A percentile compares a stretch with the other conserved stretches of the same genome.
Conservation (phyloP, 164 flowering plant genomes). For the Vitis vinifera region DNA sequence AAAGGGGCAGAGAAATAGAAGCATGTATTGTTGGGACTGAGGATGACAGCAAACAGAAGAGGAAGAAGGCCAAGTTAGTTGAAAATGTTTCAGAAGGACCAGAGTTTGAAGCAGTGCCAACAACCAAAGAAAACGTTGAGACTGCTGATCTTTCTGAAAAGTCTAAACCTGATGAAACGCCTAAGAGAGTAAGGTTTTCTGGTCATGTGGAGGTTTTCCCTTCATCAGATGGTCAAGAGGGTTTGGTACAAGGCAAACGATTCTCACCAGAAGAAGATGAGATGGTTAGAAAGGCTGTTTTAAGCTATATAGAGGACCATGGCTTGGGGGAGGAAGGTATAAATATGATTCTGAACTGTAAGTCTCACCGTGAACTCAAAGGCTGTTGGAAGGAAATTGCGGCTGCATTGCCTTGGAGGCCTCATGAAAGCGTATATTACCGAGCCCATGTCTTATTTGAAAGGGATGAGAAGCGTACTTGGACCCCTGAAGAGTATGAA, state of each 20-base stretch:
- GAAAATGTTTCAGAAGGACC: conserved; percentile 7
- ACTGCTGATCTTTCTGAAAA: conserved; percentile 4
- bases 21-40: background rate
- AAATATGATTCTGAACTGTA: conserved; percentile 42
- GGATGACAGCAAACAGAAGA: conserved; percentile 2
- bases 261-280: conserved; percentile 53
- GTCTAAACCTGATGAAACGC: conserved; percentile 5
- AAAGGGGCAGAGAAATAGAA: background rate
- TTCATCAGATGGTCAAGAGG: conserved; percentile 13
- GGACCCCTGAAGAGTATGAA: conserved; percentile 56
- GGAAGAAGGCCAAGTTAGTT: conserved; percentile 9
- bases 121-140: background rate
- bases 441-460: conserved; percentile 61
- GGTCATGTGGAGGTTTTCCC: conserved; percentile 42
- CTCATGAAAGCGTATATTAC: conserved; percentile 29
- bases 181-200: conserved; percentile 41
- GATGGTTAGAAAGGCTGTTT: conserved; percentile 36
- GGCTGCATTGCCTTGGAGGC: conserved; percentile 49
- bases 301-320: conserved; percentile 31
- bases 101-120: background rate
- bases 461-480: conserved; percentile 42
- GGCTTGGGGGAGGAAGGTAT: conserved; percentile 52
- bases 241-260: conserved; percentile 44
- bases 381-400: conserved; percentile 41
- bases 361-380: conserved; percentile 17